A percentile compares a stretch with the other conserved stretches of the same genome.
phyloP scores from a whole-genome alignment of 2,329 filamentous ascomycete genomes.

The Dactylellina drechsleri region DNA sequence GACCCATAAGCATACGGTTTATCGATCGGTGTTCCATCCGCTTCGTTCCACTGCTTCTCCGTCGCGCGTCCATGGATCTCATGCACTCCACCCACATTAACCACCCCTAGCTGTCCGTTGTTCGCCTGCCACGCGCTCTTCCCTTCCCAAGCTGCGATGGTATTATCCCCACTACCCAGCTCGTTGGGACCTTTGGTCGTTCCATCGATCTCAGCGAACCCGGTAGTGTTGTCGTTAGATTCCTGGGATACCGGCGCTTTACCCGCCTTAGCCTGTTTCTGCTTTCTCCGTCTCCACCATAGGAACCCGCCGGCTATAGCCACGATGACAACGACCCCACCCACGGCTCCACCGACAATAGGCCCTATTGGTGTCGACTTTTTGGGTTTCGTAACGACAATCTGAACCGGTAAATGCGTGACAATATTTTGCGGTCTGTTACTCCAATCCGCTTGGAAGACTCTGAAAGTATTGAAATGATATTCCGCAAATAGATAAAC shows the following conservation, averaged over 20 bases:
- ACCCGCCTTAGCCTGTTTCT: background rate
- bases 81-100: conserved; percentile 16
- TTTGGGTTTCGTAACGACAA: background rate
- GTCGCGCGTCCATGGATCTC: conserved; percentile 26
- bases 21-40: conserved; percentile 38
- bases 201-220: conserved; percentile 33
- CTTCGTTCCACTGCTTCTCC: conserved; percentile 44
- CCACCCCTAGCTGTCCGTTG: background rate
- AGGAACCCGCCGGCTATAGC: conserved; percentile 35
- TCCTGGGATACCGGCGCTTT: background rate
- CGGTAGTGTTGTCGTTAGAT: background rate
- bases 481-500: conserved; percentile 51
- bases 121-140: conserved; percentile 30
- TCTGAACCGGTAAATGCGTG: conserved; percentile 20
- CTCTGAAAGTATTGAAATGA: conserved; percentile 28
- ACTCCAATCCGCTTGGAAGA: conserved; percentile 39
- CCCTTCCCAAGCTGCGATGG: conserved; percentile 9
- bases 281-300: conserved; percentile 23
- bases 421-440: conserved; percentile 33
- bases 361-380: conserved; percentile 47
- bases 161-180: conserved; percentile 21
- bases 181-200: conserved; percentile 1
- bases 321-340: conserved; percentile 53
- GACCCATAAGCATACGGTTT: conserved; percentile 1
- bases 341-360: conserved; percentile 54